Conservation (phyloP, 1,284 basidiomycete species). For the Sporisorium scitamineum region DNA sequence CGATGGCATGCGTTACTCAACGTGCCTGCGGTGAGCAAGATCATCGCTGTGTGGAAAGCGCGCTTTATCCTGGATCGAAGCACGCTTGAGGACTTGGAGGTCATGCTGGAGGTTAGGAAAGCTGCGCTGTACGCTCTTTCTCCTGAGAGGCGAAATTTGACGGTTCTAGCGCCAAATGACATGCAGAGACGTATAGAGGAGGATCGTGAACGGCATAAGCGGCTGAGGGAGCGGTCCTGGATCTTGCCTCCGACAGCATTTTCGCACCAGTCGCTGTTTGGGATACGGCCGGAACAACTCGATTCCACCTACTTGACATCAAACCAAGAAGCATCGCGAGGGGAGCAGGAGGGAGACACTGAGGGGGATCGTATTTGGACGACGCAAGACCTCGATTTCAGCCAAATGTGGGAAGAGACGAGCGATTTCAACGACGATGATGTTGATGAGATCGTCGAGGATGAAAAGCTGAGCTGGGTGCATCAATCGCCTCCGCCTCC, state of each 20-base stretch:
- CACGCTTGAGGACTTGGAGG: constrained; percentile 17
- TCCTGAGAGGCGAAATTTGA: constrained; percentile 25
- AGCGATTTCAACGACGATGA: constrained; percentile 52
- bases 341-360: constrained; percentile 7
- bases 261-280: constrained; percentile 31
- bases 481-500: constrained; percentile 15
- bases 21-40: constrained; percentile 27
- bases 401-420: constrained; percentile 49
- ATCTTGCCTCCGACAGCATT: constrained; percentile 78
- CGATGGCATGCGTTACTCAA: constrained; percentile 47
- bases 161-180: constrained; percentile 75
- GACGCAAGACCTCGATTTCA: constrained; percentile 46
- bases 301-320: constrained; percentile 30
- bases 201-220: constrained; percentile 92
- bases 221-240: constrained; percentile 87
- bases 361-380: constrained; percentile 36
- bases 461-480: constrained; percentile 19
- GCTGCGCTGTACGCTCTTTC: constrained; percentile 28
- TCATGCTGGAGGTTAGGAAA: constrained; percentile 20
- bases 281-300: constrained; percentile 32
- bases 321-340: background rate
- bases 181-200: constrained; percentile 91
- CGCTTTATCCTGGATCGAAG: constrained; percentile 16
- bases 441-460: constrained; percentile 24
- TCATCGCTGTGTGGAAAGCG: constrained; percentile 30